Evolutionary conservation across 208 protist species (phyloP).

Genomic region (Leishmania arabica): DNA sequence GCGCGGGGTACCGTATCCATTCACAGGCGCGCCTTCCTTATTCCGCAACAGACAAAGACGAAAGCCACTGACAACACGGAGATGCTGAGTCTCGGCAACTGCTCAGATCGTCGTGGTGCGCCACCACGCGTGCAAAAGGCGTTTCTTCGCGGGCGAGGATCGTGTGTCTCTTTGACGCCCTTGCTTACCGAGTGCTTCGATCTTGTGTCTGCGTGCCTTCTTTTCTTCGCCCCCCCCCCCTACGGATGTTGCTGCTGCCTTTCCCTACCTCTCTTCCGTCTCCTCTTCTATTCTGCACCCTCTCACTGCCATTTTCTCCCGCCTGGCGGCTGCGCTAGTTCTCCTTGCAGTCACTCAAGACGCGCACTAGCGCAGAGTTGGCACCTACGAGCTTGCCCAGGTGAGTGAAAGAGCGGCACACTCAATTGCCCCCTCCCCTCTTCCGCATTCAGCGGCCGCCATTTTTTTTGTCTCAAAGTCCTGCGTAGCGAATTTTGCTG

Average conservation of each 20-base stretch:
- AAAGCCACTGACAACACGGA: not conserved
- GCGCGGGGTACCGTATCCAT: not conserved
- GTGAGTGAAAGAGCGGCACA: not conserved
- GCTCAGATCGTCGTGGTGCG: not conserved
- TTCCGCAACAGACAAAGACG: not conserved
- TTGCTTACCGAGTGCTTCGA: not conserved
- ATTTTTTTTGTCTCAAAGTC: not conserved
- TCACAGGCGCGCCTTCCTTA: not conserved
- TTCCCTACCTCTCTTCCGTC: not conserved
- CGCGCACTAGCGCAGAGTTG: not conserved
- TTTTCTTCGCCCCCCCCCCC: not conserved
- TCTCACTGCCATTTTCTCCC: not conserved
- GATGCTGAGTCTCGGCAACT: not conserved
- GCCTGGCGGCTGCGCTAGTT: not conserved
- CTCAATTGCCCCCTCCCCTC: not conserved
- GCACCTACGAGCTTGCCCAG: conserved; percentile 5
- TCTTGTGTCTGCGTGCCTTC: not conserved
- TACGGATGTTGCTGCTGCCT: not conserved
- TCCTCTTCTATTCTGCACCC: not conserved
- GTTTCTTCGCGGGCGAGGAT: not conserved
- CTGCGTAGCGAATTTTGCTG: not conserved
- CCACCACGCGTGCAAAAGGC: not conserved
- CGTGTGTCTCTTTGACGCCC: not conserved
- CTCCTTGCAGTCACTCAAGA: not conserved
- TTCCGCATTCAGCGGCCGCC: not conserved